Percentiles rank a stretch among this genome's conserved stretches.
These are phyloP conservation scores for Saccharomyces hybrid DNA, from an alignment of 1,139 yeast genomes.

Conservation along the genomic window DNA sequence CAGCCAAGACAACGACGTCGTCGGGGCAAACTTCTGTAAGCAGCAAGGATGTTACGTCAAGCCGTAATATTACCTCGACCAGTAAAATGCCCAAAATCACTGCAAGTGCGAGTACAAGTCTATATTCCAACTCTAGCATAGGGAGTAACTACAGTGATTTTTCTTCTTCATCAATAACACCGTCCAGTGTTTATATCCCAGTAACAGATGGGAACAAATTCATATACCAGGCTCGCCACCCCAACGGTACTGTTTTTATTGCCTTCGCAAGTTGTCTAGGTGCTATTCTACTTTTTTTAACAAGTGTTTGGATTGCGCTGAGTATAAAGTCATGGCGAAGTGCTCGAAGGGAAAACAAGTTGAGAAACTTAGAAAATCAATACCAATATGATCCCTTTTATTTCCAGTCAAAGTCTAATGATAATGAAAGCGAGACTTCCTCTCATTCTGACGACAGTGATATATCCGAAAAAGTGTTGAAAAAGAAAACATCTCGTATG, in stretches of 20 bases:
- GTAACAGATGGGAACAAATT: slow-evolving; percentile 46
- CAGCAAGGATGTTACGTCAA: background rate
- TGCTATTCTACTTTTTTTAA: slow-evolving; percentile 11
- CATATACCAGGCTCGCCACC: slow-evolving; percentile 41
- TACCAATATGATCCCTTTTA: slow-evolving; percentile 19
- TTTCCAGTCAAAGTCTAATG: slow-evolving; percentile 9
- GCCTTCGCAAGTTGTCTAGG: slow-evolving; percentile 63
- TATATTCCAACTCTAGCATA: background rate
- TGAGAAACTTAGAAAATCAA: slow-evolving; percentile 14
- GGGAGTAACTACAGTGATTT: background rate
- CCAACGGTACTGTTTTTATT: slow-evolving; percentile 68
- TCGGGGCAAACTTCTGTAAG: background rate
- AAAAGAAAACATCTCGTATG: slow-evolving; percentile 13
- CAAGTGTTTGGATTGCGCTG: slow-evolving; percentile 13
- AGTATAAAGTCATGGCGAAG: slow-evolving; percentile 21
- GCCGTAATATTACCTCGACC: background rate
- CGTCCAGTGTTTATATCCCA: slow-evolving; percentile 11
- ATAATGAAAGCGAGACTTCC: slow-evolving; percentile 3
- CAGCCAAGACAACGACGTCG: background rate
- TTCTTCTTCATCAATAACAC: slow-evolving; percentile 2
- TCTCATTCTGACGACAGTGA: slow-evolving; percentile 15
- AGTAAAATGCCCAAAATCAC: background rate
- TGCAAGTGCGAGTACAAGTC: background rate
- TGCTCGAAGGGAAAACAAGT: slow-evolving; percentile 19
- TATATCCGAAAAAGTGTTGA: slow-evolving; percentile 19